Conservation (phyloP, 139 green algal species). For the Marvania coccoides region DNA sequence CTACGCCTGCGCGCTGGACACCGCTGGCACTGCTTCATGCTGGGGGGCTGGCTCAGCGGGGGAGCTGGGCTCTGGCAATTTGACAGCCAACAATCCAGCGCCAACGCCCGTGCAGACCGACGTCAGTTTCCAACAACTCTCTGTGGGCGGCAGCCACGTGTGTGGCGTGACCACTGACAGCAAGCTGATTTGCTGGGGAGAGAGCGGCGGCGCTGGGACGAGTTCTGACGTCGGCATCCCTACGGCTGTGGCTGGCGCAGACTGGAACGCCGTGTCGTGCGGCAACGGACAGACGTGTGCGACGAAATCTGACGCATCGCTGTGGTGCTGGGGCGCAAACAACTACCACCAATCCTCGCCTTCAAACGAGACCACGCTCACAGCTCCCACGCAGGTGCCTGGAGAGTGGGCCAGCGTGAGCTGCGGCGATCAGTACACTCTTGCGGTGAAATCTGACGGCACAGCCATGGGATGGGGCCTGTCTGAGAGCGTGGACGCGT, state of each 20-base stretch:
- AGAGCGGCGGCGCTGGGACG: too few relatives aligned
- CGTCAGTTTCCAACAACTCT: too few relatives aligned
- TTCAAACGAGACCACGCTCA: not conserved
- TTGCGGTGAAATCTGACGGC: not conserved
- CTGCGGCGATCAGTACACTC: not conserved
- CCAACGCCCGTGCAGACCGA: too few relatives aligned
- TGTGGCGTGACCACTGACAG: too few relatives aligned
- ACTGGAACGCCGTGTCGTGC: not conserved
- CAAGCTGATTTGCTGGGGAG: too few relatives aligned
- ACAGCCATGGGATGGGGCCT: constrained; percentile 1
- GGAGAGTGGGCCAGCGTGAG: constrained; percentile 1
- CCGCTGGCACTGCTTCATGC: not conserved
- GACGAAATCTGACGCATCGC: not conserved
- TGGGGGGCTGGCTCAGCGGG: not conserved
- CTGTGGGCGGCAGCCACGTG: too few relatives aligned
- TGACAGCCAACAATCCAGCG: not conserved
- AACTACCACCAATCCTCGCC: not conserved
- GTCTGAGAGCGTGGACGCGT: not conserved
- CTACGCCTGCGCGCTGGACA: not conserved
- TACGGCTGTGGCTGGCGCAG: not conserved
- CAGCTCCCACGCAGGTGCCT: not conserved
- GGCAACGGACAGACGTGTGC: not conserved
- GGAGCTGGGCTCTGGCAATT: not conserved
- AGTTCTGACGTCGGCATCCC: too few relatives aligned
- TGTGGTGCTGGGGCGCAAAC: not conserved